Base-by-base conservation (phyloP, 495 filamentous ascomycete species). In the Penicillium ochrochloron region DNA sequence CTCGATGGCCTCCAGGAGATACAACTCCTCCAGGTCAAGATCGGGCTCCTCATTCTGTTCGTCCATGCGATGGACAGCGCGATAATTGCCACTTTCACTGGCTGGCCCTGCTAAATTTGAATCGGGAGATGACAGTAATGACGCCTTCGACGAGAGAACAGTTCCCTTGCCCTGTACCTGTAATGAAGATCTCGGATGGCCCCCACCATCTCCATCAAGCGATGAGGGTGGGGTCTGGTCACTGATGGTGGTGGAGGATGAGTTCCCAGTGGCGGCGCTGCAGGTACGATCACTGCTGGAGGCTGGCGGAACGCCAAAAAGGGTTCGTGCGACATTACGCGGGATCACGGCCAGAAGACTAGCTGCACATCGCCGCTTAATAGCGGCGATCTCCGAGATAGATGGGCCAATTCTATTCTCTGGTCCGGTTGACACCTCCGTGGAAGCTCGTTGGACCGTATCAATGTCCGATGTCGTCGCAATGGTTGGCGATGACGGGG, bases 291-390 rank as follows among this genome's bases (percentile, higher is more conserved):
- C 71, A 70, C 65, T 31, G 25, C 34, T 60, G 33, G 60, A 59
- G 57, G 56, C 25, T 29, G 55, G 27, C 50, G 64, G 62, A 57
- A 72, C 66, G 29, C 76, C 72, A 59, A 84, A 79, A 59, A 82
- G 76, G 15, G 68, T 70, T 68, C 70, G 73, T 61, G 74, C 77
- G 42, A 82, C 72, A 54, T 59, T 65, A 37, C 70, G 74, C 65
- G 82, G 82, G 51, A 85, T 62, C 55, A 83, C 62, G 23, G 75
- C 79, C 59, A 87, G 71, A 54, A 89, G 75, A 48, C 76, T 73
- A 55, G 75, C 70, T 51, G 87, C 86, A 71, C 85, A 88, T 69
- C 76, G 75, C 70, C 78, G 82, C 79, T 84, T 86, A 67, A 88
- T 85, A 57, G 73, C 71, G 57, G 75, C 74, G 63, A 81, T 76